phyloP scores from a whole-genome alignment of 78 protist genomes.

The Parvularia atlantis region DNA sequence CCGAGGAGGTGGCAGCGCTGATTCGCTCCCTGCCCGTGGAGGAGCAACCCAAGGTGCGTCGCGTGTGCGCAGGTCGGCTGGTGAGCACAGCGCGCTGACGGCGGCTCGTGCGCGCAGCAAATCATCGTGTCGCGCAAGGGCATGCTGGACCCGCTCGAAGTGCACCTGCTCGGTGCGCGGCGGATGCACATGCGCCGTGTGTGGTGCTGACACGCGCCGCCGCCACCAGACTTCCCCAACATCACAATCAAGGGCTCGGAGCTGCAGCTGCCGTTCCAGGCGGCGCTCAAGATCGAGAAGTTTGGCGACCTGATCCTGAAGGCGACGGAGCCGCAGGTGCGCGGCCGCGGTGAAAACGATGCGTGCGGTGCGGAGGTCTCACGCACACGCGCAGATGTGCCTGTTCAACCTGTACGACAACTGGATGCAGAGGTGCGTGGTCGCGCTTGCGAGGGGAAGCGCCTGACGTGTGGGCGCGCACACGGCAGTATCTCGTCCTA shows the following conservation, averaged over 20 bases:
- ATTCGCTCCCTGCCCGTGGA: constrained; percentile 97
- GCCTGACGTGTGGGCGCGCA: too few relatives aligned
- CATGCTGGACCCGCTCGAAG: constrained; percentile 92
- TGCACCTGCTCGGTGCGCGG: background rate
- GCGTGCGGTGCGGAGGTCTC: too few relatives aligned
- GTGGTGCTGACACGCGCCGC: background rate
- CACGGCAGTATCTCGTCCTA: constrained; percentile 63
- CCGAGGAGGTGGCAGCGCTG: constrained; percentile 97
- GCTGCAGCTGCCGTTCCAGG: constrained; percentile 96
- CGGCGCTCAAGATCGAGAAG: constrained; percentile 89
- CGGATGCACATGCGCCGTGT: background rate
- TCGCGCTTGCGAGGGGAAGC: too few relatives aligned
- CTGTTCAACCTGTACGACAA: constrained; percentile 83
- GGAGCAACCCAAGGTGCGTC: constrained; percentile 99
- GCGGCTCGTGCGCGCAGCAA: too few relatives aligned
- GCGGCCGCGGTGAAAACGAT: too few relatives aligned
- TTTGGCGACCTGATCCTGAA: constrained; percentile 94
- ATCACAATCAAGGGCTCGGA: constrained; percentile 97
- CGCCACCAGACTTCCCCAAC: constrained; percentile 81
- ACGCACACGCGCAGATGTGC: constrained; percentile 70
- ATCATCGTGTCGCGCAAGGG: constrained; percentile 97
- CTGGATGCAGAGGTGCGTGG: constrained; percentile 75
- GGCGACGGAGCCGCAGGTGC: constrained; percentile 98
- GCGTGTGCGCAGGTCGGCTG: too few relatives aligned
- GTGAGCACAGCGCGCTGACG: too few relatives aligned